phyloP scores from a whole-genome alignment of 1,139 yeast species.

The Kluyveromyces marxianus region DNA sequence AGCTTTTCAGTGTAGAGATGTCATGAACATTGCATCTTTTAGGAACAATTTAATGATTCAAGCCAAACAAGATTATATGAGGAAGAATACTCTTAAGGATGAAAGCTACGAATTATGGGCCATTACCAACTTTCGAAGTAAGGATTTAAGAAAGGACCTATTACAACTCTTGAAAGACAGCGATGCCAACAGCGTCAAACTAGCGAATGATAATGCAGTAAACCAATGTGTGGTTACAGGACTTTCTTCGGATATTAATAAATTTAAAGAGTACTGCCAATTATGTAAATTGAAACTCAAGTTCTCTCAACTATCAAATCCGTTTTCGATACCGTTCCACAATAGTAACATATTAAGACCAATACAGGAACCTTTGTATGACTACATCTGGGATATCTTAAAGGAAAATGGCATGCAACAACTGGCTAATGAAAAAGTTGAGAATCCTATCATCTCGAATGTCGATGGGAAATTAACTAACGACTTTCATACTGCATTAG shows the following conservation, averaged over 20 bases:
- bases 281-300: conserved; percentile 14
- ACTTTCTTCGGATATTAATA: conserved; percentile 22
- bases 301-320: conserved; percentile 26
- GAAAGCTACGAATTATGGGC: conserved; percentile 29
- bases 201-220: conserved; percentile 28
- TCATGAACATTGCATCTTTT: conserved; percentile 27
- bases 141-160: conserved; percentile 23
- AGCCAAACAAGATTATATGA: conserved; percentile 21
- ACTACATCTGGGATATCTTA: conserved; percentile 26
- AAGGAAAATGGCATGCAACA: conserved; percentile 24
- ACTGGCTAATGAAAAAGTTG: conserved; percentile 12
- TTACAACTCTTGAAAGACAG: conserved; percentile 14
- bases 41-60: conserved; percentile 29
- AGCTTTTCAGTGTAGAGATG: conserved; percentile 32
- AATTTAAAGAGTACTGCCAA: conserved; percentile 6
- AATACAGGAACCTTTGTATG: conserved; percentile 29
- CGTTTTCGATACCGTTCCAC: conserved; percentile 29
- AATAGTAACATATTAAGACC: conserved; percentile 25
- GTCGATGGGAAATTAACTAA: conserved; percentile 25
- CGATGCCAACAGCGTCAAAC: conserved; percentile 13
- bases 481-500: conserved; percentile 26
- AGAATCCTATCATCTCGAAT: conserved; percentile 26
- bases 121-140: conserved; percentile 23
- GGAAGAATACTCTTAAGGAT: conserved; percentile 14
- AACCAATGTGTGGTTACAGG: conserved; percentile 31